Base-by-base conservation (phyloP, 2,329 filamentous ascomycete genomes). In the Eutypella sp. region DNA sequence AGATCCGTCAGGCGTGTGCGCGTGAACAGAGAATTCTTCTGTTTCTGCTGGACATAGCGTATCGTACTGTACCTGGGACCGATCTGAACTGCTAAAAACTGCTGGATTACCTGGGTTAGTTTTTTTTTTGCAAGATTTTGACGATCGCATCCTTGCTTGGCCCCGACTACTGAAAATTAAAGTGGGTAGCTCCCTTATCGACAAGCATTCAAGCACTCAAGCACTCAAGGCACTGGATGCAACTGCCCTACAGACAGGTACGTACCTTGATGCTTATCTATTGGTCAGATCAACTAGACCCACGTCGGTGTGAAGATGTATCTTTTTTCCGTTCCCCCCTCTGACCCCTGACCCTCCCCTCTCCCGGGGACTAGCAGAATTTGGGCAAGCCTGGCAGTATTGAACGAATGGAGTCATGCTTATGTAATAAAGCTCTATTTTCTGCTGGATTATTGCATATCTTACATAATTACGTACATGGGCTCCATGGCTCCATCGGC, bases 301-400 rank as follows among this genome's bases (percentile, higher is more conserved):
- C 7, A 29, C 7, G n/a, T 37, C 36, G 36, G 36, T 22, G 11
- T n/a, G n/a, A 46, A 19, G 40, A 43, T 16, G 20, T 16, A n/a
- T 18, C 31, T 20, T 41, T 19, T 40, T 39, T 44, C 24, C 34
- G 44, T 42, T 33, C n/a, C n/a, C n/a, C n/a, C n/a, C n/a, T n/a
- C n/a, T n/a, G n/a, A n/a, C n/a, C n/a, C n/a, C n/a, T n/a, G n/a
- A n/a, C n/a, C n/a, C n/a, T n/a, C 40, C 40, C 40, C 44, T 15
- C 29, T 15, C 13, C 25, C 25, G 13, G 13, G 8, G 13, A 7
- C 25, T 29, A 13, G 25, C 25, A 29, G 25, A 29, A 13, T 7
- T 29, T 29, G 25, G 8, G 13, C 13, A 13, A 7, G 8, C 7
- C 13, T 29, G 7, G 25, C 8, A 33, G 16, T 5, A 11, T 33